phyloP scores from a whole-genome alignment of 768 basidiomycete species.

The Lepiota venenata region DNA sequence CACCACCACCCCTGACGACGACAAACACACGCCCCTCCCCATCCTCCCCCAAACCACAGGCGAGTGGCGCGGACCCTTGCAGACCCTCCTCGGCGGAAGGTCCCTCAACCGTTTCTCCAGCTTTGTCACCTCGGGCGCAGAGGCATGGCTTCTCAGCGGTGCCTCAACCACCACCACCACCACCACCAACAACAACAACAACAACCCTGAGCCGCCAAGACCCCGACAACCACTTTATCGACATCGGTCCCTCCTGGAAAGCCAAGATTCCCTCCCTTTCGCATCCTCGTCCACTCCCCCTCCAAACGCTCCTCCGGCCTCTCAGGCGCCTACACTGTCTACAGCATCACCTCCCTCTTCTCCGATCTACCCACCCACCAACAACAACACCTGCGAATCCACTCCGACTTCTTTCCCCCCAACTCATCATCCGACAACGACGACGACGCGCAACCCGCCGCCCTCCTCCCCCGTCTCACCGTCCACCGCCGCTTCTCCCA shows the following conservation, averaged over 20 bases:
- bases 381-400: constrained; percentile 1
- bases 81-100: constrained; percentile 72
- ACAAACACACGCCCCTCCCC: constrained; percentile 27
- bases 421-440: neutral
- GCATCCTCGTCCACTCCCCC: constrained; percentile 75
- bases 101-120: constrained; percentile 81
- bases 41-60: constrained; percentile 67
- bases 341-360: constrained; percentile 76
- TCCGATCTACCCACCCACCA: constrained; percentile 14
- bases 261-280: constrained; percentile 69
- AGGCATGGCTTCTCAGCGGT: constrained; percentile 79
- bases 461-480: constrained; percentile 51
- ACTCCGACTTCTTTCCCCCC: constrained; percentile 16
- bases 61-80: constrained; percentile 57
- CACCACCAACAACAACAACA: neutral
- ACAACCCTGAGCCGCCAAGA: constrained; percentile 34
- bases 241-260: constrained; percentile 70
- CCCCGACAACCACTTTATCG: constrained; percentile 69
- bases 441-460: neutral
- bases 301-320: constrained; percentile 67
- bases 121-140: constrained; percentile 84
- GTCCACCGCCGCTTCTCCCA: constrained; percentile 84
- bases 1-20: constrained; percentile 36
- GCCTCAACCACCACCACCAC: constrained; percentile 12
- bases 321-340: constrained; percentile 72